Percentiles rank a stretch among this genome's conserved stretches.
These are phyloP conservation scores for Phtheirospermum japonicum DNA, from an alignment of 257 asterid genomes.

Conservation along the genomic window DNA sequence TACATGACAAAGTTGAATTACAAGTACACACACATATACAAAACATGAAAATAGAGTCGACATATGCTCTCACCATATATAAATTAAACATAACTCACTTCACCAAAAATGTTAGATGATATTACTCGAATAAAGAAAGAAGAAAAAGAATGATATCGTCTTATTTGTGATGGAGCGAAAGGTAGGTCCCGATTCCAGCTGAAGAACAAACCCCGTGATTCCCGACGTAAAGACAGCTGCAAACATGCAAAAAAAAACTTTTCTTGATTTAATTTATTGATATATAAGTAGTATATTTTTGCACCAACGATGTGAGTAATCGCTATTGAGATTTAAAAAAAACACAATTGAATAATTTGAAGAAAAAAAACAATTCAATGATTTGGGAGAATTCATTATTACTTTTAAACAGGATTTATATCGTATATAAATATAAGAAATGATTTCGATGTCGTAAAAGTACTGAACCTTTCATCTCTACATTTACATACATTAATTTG, in stretches of 20 bases:
- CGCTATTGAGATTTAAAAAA: conserved; percentile 30
- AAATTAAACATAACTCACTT: too few species aligned
- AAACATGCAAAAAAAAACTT: conserved; percentile 34
- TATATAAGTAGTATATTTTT: background rate
- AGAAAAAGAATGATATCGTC: too few species aligned
- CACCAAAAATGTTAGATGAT: too few species aligned
- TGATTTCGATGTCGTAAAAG: too few species aligned
- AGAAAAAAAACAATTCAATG: background rate
- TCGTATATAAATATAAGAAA: too few species aligned
- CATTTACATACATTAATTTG: too few species aligned
- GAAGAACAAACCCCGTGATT: conserved; percentile 63
- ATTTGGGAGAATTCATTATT: background rate
- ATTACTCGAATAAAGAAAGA: too few species aligned
- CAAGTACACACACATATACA: too few species aligned
- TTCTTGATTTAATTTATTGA: conserved; percentile 10
- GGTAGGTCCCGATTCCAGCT: conserved; percentile 43
- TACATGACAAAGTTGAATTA: background rate
- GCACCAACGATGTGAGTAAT: conserved; percentile 24
- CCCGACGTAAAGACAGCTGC: conserved; percentile 82
- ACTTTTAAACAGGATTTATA: too few species aligned
- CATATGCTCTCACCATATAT: too few species aligned
- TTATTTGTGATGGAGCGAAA: conserved; percentile 4
- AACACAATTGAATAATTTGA: background rate
- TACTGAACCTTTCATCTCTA: too few species aligned
- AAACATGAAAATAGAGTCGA: background rate